phyloP scores from a whole-genome alignment of 495 filamentous ascomycete species.

The Xylaria curta region DNA sequence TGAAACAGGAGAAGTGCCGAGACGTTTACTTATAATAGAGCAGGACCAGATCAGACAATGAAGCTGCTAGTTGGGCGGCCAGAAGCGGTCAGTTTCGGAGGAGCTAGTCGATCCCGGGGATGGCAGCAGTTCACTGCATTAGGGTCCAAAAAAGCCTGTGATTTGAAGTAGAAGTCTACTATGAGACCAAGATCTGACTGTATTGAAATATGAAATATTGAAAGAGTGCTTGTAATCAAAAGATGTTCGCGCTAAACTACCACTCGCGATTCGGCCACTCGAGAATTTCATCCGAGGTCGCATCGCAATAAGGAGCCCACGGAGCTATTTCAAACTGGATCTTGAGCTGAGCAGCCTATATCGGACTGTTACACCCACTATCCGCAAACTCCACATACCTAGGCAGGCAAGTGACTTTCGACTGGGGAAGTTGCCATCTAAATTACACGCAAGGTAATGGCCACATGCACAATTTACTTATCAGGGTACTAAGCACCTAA shows the following conservation, averaged over 20 bases:
- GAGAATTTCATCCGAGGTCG: slow-evolving; percentile 12
- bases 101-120: slow-evolving; percentile 12
- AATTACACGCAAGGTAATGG: too few relatives aligned
- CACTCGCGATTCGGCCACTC: slow-evolving; percentile 3
- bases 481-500: too few relatives aligned
- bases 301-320: not conserved
- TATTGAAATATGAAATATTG: too few relatives aligned
- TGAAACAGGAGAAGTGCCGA: not conserved
- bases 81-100: slow-evolving; percentile 24
- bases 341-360: slow-evolving; percentile 5
- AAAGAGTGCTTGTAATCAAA: slow-evolving; percentile 1
- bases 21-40: not conserved
- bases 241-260: not conserved
- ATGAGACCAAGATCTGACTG: slow-evolving; percentile 1
- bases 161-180: not conserved
- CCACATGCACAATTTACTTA: too few relatives aligned
- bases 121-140: slow-evolving; percentile 17
- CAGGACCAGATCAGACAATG: not conserved
- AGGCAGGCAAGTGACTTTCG: too few relatives aligned
- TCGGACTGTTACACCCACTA: not conserved
- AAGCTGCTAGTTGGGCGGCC: slow-evolving; percentile 12
- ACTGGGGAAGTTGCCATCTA: too few relatives aligned
- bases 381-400: not conserved
- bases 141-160: not conserved
- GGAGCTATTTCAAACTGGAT: not conserved